Evolutionary conservation across 345 rosid species (phyloP), one percentile per base, ranked within the genome.

Genomic region (Viola odorata): DNA sequence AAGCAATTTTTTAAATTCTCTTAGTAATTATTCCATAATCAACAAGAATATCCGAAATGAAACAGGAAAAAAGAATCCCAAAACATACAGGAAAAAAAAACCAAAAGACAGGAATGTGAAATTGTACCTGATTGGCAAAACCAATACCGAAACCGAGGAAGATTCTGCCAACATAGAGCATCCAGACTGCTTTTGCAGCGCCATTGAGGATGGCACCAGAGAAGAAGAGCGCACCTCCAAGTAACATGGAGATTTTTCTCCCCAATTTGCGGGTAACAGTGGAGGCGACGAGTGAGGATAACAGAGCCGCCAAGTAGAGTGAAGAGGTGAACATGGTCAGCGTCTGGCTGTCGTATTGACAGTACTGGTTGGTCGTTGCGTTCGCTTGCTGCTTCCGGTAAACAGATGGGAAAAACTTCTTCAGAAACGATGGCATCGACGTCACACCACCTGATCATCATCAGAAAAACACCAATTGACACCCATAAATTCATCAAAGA

Each of bases 101-200:
- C 12, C 5, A 40, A 6, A 7, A 53, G 45, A 37, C 23, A 41
- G n/a, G 23, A 32, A 50, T 38, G 50, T 12, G 3, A n/a, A 61
- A 3, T 38, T 48, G 57, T 64, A 95, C 99, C 99, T 95, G 99
- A 73, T 91, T 95, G 55, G 99, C 96, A 57, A 95, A 95, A 12
- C 99, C 99, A 51, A 95, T 81, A 45, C 99, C 99, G 36, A 95
- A 91, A 65, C 99, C 99, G 16, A 95, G 95, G 63, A 95, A 71
- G 12, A 95, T 77, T 55, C 97, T 82, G 5, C 99, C 99, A 37
- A 91, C 66, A 58, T 88, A 88, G 53, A 95, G 81, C 99, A 95
- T 95, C 96, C 89, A 86, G 11, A 95, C 86, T 4, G 73, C 78
- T 61, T 82, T 32, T 36, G 99, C 96, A 10, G 76, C 65, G 41